Base-by-base conservation (phyloP, 257 asterid genomes). In the Lycium barbarum region DNA sequence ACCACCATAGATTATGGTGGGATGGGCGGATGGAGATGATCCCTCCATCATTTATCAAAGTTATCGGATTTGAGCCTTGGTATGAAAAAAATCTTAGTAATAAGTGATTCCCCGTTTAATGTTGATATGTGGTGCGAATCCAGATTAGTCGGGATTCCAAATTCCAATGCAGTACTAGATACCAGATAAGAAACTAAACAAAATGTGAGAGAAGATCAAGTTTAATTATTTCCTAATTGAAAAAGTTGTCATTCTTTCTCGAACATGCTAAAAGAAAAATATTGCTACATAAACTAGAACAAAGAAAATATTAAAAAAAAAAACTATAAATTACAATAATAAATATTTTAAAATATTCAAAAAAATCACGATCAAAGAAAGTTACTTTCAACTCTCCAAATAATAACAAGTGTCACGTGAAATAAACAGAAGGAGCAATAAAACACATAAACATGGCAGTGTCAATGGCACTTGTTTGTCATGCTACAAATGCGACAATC, bases 401-500 rank as follows among this genome's bases (percentile, higher is more conserved):
- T 15, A 1, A 73, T 7, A 73, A 12, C 0, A 73, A 73, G 0
- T 6, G 0, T 6, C 61, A 47, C 13, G 0, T 4, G 0, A 20
- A n/a, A 9, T 20, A 0, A 20, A 73, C n/a, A 0, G 0, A 6
- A 5, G 14, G 4, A 15, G 17, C 1, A 13, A 2, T 10, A 5
- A 82, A 71, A 35, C 11, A 67, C 2, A 18, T 9, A 18, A 35
- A 67, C 54, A 53, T 51, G 80, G 11, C 9, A 65, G 12, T 6
- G 17, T 5, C 8, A 58, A 81, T 40, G 54, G 61, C 18, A 5
- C 20, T 38, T 65, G 0, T 65, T 22, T 65, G 66, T 93, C 90
- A 94, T 83, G 96, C 93, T 43, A 92, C 97, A 87, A 93, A 94
- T 84, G 98, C 97, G 98, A 92, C 94, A 93, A n/a, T 35, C 94